Conservation (phyloP, 2,329 filamentous ascomycete genomes). For the Apiospora sp. region DNA sequence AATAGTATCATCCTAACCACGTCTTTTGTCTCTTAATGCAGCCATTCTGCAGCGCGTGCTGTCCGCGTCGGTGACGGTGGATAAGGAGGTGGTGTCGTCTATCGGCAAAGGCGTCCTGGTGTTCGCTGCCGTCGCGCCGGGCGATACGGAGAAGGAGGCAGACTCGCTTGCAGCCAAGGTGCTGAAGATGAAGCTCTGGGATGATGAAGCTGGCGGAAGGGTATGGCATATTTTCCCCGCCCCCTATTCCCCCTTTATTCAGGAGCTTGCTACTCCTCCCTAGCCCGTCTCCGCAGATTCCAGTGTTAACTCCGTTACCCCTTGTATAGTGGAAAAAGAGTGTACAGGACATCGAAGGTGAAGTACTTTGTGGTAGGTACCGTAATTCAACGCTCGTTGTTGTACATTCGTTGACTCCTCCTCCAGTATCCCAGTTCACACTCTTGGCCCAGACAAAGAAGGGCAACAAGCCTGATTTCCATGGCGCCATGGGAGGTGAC, state of each 20-base stretch:
- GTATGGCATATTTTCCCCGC: conserved; percentile 49
- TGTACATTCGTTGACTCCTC: not conserved
- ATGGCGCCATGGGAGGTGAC: conserved; percentile 80
- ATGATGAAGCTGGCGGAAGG: conserved; percentile 75
- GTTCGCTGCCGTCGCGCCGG: conserved; percentile 88
- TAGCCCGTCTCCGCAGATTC: not conserved
- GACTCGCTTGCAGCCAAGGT: conserved; percentile 86
- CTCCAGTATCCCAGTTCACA: conserved; percentile 92
- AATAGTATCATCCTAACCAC: not conserved
- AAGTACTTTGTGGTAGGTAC: conserved; percentile 86
- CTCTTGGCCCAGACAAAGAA: conserved; percentile 93
- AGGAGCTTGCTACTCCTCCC: conserved; percentile 1
- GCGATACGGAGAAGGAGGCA: conserved; percentile 88
- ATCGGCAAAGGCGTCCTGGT: conserved; percentile 92
- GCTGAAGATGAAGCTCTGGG: conserved; percentile 90
- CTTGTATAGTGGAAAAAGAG: conserved; percentile 81
- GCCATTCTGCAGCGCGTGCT: conserved; percentile 93
- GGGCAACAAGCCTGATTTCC: conserved; percentile 94
- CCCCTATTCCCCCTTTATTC: not conserved
- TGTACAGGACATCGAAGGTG: conserved; percentile 87
- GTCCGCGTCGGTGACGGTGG: conserved; percentile 94
- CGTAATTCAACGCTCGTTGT: not conserved
- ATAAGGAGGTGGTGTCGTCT: conserved; percentile 86
- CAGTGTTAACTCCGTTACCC: not conserved
- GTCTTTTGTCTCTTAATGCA: conserved; percentile 46